Evolutionary conservation across 1,284 basidiomycete species (phyloP).

Genomic region (Leucoagaricus sp.): DNA sequence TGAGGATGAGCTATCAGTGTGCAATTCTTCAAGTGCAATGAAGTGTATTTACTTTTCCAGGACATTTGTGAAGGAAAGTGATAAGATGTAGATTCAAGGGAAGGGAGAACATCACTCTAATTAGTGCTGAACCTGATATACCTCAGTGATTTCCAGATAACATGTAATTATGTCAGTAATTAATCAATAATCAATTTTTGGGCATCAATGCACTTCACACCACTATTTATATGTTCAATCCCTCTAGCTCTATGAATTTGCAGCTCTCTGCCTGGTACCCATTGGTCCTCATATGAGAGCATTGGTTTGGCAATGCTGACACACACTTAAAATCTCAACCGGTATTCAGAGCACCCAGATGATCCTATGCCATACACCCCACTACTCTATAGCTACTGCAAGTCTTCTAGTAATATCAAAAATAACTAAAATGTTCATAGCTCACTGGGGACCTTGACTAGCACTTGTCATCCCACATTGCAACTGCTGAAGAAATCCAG

Average conservation of each 20-base stretch:
- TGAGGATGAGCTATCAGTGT: slow-evolving; percentile 29
- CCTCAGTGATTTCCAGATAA: slow-evolving; percentile 23
- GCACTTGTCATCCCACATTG: too few species aligned
- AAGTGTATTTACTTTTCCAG: slow-evolving; percentile 46
- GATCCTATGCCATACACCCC: too few species aligned
- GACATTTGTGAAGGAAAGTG: slow-evolving; percentile 37
- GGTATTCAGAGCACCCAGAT: too few species aligned
- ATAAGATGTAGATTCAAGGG: slow-evolving; percentile 7
- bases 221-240: background rate
- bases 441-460: too few species aligned
- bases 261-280: background rate
- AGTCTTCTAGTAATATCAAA: too few species aligned
- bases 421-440: too few species aligned
- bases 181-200: background rate
- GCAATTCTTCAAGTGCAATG: background rate
- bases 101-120: background rate
- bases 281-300: background rate
- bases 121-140: slow-evolving; percentile 8
- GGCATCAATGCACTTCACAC: too few species aligned
- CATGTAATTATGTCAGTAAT: slow-evolving; percentile 15
- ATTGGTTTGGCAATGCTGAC: background rate
- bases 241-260: background rate
- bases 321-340: background rate
- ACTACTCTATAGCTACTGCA: too few species aligned
- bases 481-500: too few species aligned